Evolutionary conservation across 78 protist genomes (phyloP), one percentile per base, ranked within the genome.

Genomic region (Isochrysis galbana): DNA sequence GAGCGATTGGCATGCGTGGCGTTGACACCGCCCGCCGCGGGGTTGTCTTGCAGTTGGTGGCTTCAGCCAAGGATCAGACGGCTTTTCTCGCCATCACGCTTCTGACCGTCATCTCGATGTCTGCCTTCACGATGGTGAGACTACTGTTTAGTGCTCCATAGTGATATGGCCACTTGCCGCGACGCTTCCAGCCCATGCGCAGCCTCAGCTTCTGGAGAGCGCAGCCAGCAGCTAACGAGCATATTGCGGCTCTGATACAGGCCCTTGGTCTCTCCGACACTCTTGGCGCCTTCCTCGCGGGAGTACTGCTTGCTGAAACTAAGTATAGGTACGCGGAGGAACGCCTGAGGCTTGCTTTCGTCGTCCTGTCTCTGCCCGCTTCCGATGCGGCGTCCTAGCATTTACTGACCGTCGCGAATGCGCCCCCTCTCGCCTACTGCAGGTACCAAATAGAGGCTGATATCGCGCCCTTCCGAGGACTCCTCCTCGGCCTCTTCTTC

Each of bases 201-300:
- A n/a, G n/a, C n/a, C n/a, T n/a, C n/a, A n/a, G n/a, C n/a, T n/a
- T n/a, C n/a, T n/a, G n/a, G n/a, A n/a, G n/a, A n/a, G n/a, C n/a
- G n/a, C n/a, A n/a, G n/a, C 19, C 67, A 22, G 67, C n/a, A 11
- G n/a, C 67, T 54, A 19, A 54, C 67, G 19, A 11, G n/a, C 67
- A 54, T 11, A 54, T 19, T 11, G 67, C 86, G 19, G 39, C n/a
- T n/a, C n/a, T 77, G 39, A 17, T 44, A 44, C 11, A 45, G 44
- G 72, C 67, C 34, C 90, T 87, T 7, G 90, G 90, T 5, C 44
- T 87, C 5, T 87, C 90, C 48, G 91, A 88, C 77, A 88, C 91
- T 5, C 91, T 88, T 41, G 91, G 91, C 39, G 91, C 91, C 21
- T 88, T 88, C 78, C 91, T 88, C 29, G 91, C 91, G 11, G 91